Percentiles rank a stretch among this genome's conserved stretches.
These are phyloP conservation scores for Theobroma grandiflorum DNA, from an alignment of 441 rosid species.

Conservation along the genomic window DNA sequence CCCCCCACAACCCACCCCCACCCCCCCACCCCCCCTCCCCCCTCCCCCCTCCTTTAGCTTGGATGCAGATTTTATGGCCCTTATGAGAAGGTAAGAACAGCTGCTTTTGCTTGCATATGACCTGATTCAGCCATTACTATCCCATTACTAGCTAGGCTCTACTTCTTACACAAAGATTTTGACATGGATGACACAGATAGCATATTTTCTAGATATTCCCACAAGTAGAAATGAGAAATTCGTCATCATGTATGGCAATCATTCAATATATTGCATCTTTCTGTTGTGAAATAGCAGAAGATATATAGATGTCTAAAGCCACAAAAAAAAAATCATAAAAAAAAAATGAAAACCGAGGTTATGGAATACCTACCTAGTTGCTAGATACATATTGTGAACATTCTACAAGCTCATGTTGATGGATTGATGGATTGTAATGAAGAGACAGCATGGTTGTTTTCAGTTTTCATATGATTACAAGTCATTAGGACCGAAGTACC, in stretches of 20 bases:
- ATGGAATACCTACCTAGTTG: neutral
- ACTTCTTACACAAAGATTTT: neutral
- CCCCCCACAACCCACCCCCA: too few relatives aligned
- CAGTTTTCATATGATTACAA: neutral
- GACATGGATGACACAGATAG: conserved; percentile 12
- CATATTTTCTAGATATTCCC: neutral
- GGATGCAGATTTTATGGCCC: neutral
- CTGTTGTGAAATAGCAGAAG: neutral
- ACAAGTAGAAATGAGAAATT: neutral
- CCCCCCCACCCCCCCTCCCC: too few relatives aligned
- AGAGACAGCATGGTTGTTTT: neutral
- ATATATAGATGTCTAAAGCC: neutral
- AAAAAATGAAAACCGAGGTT: neutral
- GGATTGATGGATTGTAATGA: neutral
- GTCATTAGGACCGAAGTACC: neutral
- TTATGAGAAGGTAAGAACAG: neutral
- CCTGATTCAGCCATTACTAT: neutral
- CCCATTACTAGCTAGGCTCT: neutral
- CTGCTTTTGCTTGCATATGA: neutral
- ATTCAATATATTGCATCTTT: neutral
- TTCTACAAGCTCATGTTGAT: neutral
- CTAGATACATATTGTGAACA: neutral
- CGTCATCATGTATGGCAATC: neutral
- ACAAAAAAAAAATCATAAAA: neutral
- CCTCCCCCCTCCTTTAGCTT: neutral